Conservation (phyloP, 371 early-diverging fungal genomes). For the Synchytrium microbalum region DNA sequence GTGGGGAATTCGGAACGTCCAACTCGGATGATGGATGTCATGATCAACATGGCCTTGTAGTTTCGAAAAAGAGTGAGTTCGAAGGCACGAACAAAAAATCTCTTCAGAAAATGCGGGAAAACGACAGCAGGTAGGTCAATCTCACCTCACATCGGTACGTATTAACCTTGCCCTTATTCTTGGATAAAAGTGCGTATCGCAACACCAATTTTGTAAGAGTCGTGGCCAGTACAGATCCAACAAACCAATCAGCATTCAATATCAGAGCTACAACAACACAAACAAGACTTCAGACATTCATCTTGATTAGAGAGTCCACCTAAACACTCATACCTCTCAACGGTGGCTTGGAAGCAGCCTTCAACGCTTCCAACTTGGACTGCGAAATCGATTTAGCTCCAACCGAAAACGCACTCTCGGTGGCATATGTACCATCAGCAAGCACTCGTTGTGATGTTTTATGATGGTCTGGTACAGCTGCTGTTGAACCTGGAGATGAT, state of each 20-base stretch:
- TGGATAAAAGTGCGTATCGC: constrained; percentile 39
- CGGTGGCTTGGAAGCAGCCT: constrained; percentile 63
- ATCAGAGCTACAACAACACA: constrained; percentile 48
- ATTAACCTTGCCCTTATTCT: constrained; percentile 54
- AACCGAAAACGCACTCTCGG: constrained; percentile 73
- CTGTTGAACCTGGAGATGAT: too few species aligned
- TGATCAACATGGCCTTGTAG: constrained; percentile 79
- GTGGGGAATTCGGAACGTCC: constrained; percentile 80
- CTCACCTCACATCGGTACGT: constrained; percentile 65
- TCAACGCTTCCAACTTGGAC: constrained; percentile 1
- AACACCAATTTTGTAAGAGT: constrained; percentile 84
- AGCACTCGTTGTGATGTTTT: constrained; percentile 65
- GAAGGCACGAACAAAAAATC: constrained; percentile 10
- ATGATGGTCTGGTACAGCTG: too few species aligned
- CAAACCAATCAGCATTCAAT: constrained; percentile 85
- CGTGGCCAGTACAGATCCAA: constrained; percentile 79
- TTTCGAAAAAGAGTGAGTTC: constrained; percentile 4
- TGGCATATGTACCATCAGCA: constrained; percentile 96
- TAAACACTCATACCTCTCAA: constrained; percentile 54
- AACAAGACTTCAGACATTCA: neutral
- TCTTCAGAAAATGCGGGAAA: neutral
- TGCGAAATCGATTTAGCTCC: too few species aligned
- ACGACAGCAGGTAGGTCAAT: neutral
- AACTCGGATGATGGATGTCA: constrained; percentile 88
- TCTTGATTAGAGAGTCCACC: neutral